phyloP scores from a whole-genome alignment of 805 yeast genomes.

The Yamadazyma ubonensis region DNA sequence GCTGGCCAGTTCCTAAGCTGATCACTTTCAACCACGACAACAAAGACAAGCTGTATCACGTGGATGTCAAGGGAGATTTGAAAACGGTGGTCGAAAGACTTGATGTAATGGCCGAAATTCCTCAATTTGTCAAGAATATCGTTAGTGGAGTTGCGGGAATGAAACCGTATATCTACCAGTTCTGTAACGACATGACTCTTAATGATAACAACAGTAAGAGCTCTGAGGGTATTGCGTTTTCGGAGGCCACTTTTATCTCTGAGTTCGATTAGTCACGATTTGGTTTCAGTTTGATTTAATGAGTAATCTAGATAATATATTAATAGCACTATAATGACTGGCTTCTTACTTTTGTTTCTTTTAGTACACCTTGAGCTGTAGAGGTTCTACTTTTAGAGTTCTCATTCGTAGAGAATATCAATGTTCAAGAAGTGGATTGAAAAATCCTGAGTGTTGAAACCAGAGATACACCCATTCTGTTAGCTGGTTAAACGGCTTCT shows the following conservation, averaged over 20 bases:
- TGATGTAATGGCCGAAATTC: constrained; percentile 97
- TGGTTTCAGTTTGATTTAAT: no score
- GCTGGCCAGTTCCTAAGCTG: constrained; percentile 83
- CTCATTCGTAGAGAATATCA: no score
- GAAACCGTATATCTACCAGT: constrained; percentile 95
- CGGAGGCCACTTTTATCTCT: constrained; percentile 78
- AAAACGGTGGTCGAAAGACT: constrained; percentile 75
- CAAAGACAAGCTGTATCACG: constrained; percentile 43
- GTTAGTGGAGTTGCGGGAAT: constrained; percentile 95
- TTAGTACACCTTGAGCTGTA: neutral
- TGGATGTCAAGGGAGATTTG: constrained; percentile 60
- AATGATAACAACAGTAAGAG: constrained; percentile 38
- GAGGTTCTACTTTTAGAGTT: no score
- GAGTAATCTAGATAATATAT: constrained; percentile 4
- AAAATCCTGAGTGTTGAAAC: no score
- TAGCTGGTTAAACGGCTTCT: no score
- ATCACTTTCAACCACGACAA: constrained; percentile 55
- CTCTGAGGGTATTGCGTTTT: constrained; percentile 68
- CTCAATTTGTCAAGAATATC: constrained; percentile 87
- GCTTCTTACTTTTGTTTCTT: neutral
- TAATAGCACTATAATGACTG: neutral
- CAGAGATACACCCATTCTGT: no score
- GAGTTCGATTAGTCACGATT: constrained; percentile 24
- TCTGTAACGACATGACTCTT: constrained; percentile 61
- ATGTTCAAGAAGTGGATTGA: no score